Evolutionary conservation across 129 eudicot genomes (phyloP), one percentile per base, ranked within the genome.

Genomic region (Tagetes erecta): DNA sequence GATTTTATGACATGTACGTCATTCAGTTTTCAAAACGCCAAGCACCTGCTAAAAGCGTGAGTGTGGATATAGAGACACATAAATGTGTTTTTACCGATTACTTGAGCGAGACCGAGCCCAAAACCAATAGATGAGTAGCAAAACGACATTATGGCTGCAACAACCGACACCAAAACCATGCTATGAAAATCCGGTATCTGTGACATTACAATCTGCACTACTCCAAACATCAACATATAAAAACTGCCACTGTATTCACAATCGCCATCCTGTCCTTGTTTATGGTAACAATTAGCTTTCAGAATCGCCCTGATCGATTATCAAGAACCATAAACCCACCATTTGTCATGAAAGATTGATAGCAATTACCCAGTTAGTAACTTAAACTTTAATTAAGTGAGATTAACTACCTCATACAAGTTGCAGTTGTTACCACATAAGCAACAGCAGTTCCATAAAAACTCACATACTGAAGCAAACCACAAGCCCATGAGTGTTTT

Each of bases 71-170:
- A 69, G 56, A 0, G 27, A 20, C 27, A 59, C 38, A 60, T 42
- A 55, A 76, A 37, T 13, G 34, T 0, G 64, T 41, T 60, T 40
- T 46, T 69, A 64, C 80, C 80, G 38, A 82, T 46, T 5, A 83
- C 87, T 83, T 85, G 78, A 12, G 88, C 87, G 31, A 83, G 37
- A 38, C 93, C 96, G 10, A 90, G 96, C 42, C 86, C 91, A 6
- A 83, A 53, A 34, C 92, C 90, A 34, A 90, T 85, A 76, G 76
- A 73, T 35, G 96, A 44, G 59, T 87, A 90, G 49, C 78, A 53
- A 74, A 90, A 90, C 14, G 93, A 90, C 96, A 90, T 90, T 36
- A 81, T 45, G 41, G 96, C 86, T 10, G 93, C 96, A 71, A 83
- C 51, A 44, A 80, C 52, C 14, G 91, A 90, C 1, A 90, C 83